A percentile compares a stretch with the other conserved stretches of the same genome.
Conservation (phyloP, 371 early-diverging fungal genomes). For the Fennellomyces sp. region DNA sequence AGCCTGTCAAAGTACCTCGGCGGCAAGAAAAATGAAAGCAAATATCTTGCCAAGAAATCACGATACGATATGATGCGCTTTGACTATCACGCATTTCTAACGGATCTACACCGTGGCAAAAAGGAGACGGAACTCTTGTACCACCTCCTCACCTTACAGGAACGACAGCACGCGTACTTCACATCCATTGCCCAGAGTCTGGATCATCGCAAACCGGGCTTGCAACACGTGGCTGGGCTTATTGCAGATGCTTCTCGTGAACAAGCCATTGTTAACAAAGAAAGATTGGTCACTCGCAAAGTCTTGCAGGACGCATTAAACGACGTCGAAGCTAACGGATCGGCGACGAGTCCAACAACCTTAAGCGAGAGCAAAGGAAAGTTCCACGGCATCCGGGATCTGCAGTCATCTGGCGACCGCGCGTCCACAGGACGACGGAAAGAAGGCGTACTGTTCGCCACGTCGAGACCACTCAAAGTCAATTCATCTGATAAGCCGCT, state of each 20-base stretch:
- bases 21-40: slow-evolving; percentile 18
- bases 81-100: slow-evolving; percentile 67
- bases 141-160: slow-evolving; percentile 53
- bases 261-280: slow-evolving; percentile 35
- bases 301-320: slow-evolving; percentile 15
- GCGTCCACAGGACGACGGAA: slow-evolving; percentile 52
- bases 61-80: slow-evolving; percentile 69
- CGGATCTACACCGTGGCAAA: slow-evolving; percentile 67
- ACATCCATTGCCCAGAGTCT: slow-evolving; percentile 18
- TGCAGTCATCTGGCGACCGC: slow-evolving; percentile 56
- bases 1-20: slow-evolving; percentile 61
- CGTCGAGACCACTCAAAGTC: slow-evolving; percentile 56
- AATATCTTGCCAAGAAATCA: slow-evolving; percentile 27
- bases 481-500: slow-evolving; percentile 24
- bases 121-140: slow-evolving; percentile 72
- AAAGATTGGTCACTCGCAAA: slow-evolving; percentile 33
- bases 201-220: slow-evolving; percentile 18
- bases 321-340: no score
- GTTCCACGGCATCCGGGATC: slow-evolving; percentile 68
- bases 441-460: slow-evolving; percentile 70
- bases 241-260: slow-evolving; percentile 45
- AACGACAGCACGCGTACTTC: slow-evolving; percentile 52
- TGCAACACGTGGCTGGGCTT: slow-evolving; percentile 32
- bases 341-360: no score
- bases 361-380: slow-evolving; percentile 22